A percentile compares a stretch with the other conserved stretches of the same genome.
These are phyloP conservation scores for Alternaria arbusti DNA, from an alignment of 2,329 filamentous ascomycete genomes.

Conservation along the genomic window DNA sequence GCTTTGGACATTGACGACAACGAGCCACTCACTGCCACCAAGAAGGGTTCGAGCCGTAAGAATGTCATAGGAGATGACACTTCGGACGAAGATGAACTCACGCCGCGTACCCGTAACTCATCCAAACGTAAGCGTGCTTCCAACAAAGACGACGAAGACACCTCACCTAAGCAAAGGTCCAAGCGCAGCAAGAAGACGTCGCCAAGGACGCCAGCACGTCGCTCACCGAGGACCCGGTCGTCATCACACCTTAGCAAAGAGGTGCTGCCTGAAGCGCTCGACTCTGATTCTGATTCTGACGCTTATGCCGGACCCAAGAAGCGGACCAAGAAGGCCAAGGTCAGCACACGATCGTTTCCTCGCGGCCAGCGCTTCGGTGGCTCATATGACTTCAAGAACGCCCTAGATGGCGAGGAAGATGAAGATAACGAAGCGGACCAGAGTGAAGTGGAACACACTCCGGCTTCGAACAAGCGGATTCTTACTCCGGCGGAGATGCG, in stretches of 20 bases:
- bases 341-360: constrained; percentile 1
- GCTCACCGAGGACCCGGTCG: not conserved
- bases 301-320: constrained; percentile 7
- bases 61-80: not conserved
- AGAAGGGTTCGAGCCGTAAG: not conserved
- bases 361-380: not conserved
- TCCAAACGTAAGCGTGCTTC: not conserved
- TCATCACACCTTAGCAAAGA: not conserved
- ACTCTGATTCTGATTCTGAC: constrained; percentile 13
- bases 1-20: not conserved
- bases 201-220: not conserved
- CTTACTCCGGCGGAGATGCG: not conserved
- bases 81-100: not conserved
- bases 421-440: not conserved
- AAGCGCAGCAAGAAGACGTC: not conserved
- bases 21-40: not conserved
- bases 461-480: not conserved
- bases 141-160: not conserved
- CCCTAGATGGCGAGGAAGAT: not conserved
- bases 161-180: not conserved
- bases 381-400: not conserved
- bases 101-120: not conserved
- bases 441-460: not conserved
- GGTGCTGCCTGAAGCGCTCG: not conserved
- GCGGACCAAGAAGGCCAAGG: not conserved